Conservation (phyloP, 2,329 filamentous ascomycete genomes). For the Cryphonectria parasitica region DNA sequence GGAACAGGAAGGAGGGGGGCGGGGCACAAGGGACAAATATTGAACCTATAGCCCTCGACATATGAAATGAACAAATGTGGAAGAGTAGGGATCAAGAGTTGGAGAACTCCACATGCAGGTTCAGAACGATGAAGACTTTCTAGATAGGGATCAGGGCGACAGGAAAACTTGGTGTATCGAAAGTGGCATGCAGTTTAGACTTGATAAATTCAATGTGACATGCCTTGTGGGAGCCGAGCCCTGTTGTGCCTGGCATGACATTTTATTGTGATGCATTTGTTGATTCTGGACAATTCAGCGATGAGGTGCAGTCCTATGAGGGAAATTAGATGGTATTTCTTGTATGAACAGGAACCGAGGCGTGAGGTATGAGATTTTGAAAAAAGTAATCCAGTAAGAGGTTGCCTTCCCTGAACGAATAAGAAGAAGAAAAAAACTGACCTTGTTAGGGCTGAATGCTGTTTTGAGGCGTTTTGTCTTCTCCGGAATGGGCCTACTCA, state of each 20-base stretch:
- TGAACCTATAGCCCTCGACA: too few relatives aligned
- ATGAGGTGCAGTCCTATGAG: not conserved
- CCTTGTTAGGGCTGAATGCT: not conserved
- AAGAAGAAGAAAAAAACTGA: too few relatives aligned
- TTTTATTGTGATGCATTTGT: not conserved
- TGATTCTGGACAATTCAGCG: not conserved
- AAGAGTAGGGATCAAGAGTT: not conserved
- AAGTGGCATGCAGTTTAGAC: not conserved
- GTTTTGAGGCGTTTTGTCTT: not conserved
- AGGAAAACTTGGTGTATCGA: not conserved
- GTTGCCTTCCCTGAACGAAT: not conserved
- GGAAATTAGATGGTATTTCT: not conserved
- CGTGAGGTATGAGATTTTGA: not conserved
- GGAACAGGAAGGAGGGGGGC: too few relatives aligned
- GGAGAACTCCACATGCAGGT: too few relatives aligned
- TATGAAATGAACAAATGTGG: too few relatives aligned
- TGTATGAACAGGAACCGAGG: not conserved
- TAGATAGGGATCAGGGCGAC: not conserved
- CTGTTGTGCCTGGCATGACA: not conserved
- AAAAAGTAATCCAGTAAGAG: not conserved
- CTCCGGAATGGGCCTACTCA: not conserved
- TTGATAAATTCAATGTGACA: not conserved
- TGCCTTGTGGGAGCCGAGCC: not conserved
- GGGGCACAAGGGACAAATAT: too few relatives aligned
- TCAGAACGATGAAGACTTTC: not conserved